These are phyloP conservation scores for Xerocomellus chrysenteron DNA, from an alignment of 768 basidiomycete genomes.

Conservation along the genomic window DNA sequence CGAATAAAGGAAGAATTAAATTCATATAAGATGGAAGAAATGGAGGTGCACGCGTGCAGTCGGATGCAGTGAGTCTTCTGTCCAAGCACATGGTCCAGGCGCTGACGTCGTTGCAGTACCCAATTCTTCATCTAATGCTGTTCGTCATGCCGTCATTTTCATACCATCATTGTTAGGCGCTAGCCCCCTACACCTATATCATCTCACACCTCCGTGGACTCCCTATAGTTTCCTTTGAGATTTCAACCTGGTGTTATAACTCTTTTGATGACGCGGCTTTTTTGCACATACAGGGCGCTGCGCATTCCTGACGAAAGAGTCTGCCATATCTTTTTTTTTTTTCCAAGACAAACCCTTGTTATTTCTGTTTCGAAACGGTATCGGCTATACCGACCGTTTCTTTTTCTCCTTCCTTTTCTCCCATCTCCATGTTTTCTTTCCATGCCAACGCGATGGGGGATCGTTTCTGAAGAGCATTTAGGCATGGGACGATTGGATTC, in stretches of 20 bases:
- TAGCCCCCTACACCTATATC: slow-evolving; percentile 27
- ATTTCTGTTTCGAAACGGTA: slow-evolving; percentile 14
- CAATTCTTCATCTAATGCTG: slow-evolving; percentile 79
- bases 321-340: slow-evolving; percentile 4
- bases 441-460: slow-evolving; percentile 12
- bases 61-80: slow-evolving; percentile 73
- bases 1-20: slow-evolving; percentile 98
- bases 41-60: slow-evolving; percentile 96
- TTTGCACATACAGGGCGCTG: slow-evolving; percentile 28
- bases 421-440: neutral
- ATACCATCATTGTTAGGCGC: slow-evolving; percentile 29
- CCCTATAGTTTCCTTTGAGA: slow-evolving; percentile 18
- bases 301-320: slow-evolving; percentile 31
- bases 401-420: neutral
- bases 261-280: slow-evolving; percentile 22
- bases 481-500: slow-evolving; percentile 11
- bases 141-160: slow-evolving; percentile 22
- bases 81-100: neutral
- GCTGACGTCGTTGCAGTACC: slow-evolving; percentile 50
- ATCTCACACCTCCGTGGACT: slow-evolving; percentile 15
- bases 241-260: slow-evolving; percentile 25
- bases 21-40: slow-evolving; percentile 99
- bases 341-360: neutral
- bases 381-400: slow-evolving; percentile 20
- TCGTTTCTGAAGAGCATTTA: slow-evolving; percentile 7